Evolutionary conservation across 176 grass and related monocot species (phyloP), one percentile per base, ranked within the genome.

Genomic region (sorghum (Sorghum bicolor)): DNA sequence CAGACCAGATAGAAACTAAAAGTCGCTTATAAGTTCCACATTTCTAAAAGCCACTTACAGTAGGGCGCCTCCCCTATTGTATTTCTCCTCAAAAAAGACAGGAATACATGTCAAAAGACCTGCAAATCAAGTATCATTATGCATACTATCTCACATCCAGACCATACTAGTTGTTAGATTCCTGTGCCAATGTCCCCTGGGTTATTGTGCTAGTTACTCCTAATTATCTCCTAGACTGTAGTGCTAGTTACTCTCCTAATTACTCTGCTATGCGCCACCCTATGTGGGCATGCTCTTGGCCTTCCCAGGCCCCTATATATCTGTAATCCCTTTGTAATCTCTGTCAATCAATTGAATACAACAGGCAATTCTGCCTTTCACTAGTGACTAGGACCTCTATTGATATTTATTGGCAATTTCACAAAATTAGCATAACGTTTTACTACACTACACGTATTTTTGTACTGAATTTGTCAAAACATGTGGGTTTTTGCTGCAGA

Each of bases 1-100:
- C n/a, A 78, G 30, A 39, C 48, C 40, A 61, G n/a, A 45, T 70
- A 82, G 10, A 81, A 81, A 60, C 9, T 57, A 66, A 38, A 85
- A 25, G 36, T 61, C 47, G 17, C 30, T 62, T 61, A 34, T 70
- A 61, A 61, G 26, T 78, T 80, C 33, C 14, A 86, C 39, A 80
- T 62, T 36, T 24, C n/a, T 61, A 68, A 22, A 81, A 30, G 57
- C 40, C 68, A 24, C 22, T 57, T 67, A 57, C 2, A 57, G 53
- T 58, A 24, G 22, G 8, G 22, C 22, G 0, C 53, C 53, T 58
- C 53, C 52, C 22, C 2, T 58, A 58, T 58, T 58, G 8, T 24
- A 58, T 24, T n/a, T 58, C 22, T 58, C 53, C 53, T 58, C 22
- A 24, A 3, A 62, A 57, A 57, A 10, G 52, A 76, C 7, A 52